Percentiles rank a stretch among this genome's conserved stretches.
Conservation (phyloP, 495 filamentous ascomycete species). For the Hypoxylon intermedium region DNA sequence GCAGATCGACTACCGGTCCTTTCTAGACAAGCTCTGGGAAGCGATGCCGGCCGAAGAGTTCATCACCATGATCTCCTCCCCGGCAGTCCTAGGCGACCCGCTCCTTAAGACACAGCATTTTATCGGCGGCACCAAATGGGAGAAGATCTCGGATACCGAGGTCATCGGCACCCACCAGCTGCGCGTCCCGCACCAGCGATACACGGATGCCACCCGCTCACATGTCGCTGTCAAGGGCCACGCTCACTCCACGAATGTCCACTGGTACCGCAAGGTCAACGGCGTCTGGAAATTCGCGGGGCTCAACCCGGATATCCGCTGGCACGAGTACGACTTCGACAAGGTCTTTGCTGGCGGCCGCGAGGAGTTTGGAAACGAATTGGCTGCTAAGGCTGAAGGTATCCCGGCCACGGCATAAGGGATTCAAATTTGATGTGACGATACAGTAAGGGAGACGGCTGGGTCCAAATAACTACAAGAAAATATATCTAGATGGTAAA, state of each 20-base stretch:
- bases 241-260: slow-evolving; percentile 72
- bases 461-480: too few species aligned
- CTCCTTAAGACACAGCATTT: slow-evolving; percentile 79
- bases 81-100: slow-evolving; percentile 72
- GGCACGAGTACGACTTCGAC: slow-evolving; percentile 74
- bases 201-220: slow-evolving; percentile 60
- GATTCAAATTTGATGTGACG: background rate
- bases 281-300: slow-evolving; percentile 86
- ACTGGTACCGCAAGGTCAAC: slow-evolving; percentile 76
- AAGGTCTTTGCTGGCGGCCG: slow-evolving; percentile 55
- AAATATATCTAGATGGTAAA: too few species aligned
- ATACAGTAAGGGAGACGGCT: too few species aligned
- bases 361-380: slow-evolving; percentile 49
- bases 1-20: slow-evolving; percentile 75
- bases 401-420: slow-evolving; percentile 28
- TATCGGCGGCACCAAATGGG: slow-evolving; percentile 74
- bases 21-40: slow-evolving; percentile 75
- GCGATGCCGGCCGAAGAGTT: slow-evolving; percentile 76
- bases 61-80: slow-evolving; percentile 71
- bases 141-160: slow-evolving; percentile 70
- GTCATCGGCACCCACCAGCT: slow-evolving; percentile 78
- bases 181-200: slow-evolving; percentile 73
- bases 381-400: slow-evolving; percentile 29
- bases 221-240: slow-evolving; percentile 69
- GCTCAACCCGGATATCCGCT: slow-evolving; percentile 71